Percentiles rank a stretch among this genome's conserved stretches.
These are phyloP conservation scores for Mycena citricolor DNA, from an alignment of 1,284 basidiomycete genomes.

Conservation along the genomic window DNA sequence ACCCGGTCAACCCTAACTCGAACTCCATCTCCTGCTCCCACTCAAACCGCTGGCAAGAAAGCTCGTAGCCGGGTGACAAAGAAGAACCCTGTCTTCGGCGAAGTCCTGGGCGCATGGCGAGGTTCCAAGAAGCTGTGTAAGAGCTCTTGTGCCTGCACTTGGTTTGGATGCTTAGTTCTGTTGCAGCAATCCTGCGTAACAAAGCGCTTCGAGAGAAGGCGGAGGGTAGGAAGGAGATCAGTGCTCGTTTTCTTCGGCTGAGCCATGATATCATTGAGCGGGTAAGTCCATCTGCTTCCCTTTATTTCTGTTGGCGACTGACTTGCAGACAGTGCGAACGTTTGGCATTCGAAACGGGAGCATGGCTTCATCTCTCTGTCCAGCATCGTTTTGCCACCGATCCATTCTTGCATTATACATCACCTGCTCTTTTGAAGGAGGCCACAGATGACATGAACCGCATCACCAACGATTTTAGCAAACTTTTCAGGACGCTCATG, in stretches of 20 bases:
- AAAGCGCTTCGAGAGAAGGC: background rate
- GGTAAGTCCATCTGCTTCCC: conserved; percentile 12
- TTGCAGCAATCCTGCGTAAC: conserved; percentile 2
- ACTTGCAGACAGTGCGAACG: conserved; percentile 16
- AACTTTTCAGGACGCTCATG: conserved; percentile 10
- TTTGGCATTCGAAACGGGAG: conserved; percentile 11
- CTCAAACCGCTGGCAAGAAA: background rate
- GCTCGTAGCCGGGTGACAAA: conserved; percentile 1
- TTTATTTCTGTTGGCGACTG: no score
- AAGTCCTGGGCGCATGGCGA: conserved; percentile 15
- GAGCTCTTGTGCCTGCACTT: background rate
- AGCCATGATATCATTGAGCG: conserved; percentile 16
- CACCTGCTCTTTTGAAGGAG: conserved; percentile 13
- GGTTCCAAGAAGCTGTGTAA: conserved; percentile 3
- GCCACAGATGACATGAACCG: conserved; percentile 11
- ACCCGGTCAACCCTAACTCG: no score
- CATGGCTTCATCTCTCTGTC: conserved; percentile 16
- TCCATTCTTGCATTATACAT: conserved; percentile 20
- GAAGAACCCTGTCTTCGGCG: conserved; percentile 2
- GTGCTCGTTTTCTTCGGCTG: conserved; percentile 2
- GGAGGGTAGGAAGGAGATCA: conserved; percentile 1
- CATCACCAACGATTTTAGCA: conserved; percentile 13
- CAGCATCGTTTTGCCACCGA: conserved; percentile 13
- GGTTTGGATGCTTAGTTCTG: background rate
- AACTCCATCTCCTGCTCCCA: no score